Percentiles rank a stretch among this genome's conserved stretches.
These are phyloP conservation scores for Colletotrichum musicola DNA, from an alignment of 2,329 filamentous ascomycete genomes.

Conservation along the genomic window DNA sequence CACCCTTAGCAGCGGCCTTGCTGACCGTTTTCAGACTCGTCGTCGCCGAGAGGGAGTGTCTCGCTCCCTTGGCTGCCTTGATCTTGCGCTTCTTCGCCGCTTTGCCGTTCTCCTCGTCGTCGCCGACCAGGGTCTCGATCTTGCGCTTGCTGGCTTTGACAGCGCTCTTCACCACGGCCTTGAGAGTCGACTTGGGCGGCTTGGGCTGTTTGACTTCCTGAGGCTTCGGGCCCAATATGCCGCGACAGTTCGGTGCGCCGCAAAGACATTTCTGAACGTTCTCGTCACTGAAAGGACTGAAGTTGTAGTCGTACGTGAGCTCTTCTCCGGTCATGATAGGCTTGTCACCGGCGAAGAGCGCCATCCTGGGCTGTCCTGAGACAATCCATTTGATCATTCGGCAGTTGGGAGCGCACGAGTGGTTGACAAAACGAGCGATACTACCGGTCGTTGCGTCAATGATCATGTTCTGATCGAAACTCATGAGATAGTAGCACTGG, in stretches of 20 bases:
- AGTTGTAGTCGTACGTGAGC: slow-evolving; percentile 91
- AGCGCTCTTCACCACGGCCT: slow-evolving; percentile 53
- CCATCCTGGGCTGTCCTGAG: slow-evolving; percentile 93
- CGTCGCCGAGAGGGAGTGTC: slow-evolving; percentile 50
- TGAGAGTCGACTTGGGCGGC: slow-evolving; percentile 57
- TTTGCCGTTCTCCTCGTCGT: slow-evolving; percentile 48
- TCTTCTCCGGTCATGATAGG: slow-evolving; percentile 96
- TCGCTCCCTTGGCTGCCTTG: slow-evolving; percentile 49
- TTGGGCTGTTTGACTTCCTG: slow-evolving; percentile 65
- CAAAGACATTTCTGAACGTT: slow-evolving; percentile 77
- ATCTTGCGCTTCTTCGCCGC: slow-evolving; percentile 49
- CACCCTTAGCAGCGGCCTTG: slow-evolving; percentile 51
- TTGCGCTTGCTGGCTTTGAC: slow-evolving; percentile 68
- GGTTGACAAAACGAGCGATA: slow-evolving; percentile 97
- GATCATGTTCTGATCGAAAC: slow-evolving; percentile 98
- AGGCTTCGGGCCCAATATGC: slow-evolving; percentile 72
- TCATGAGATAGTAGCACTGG: slow-evolving; percentile 98
- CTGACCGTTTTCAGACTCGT: slow-evolving; percentile 40
- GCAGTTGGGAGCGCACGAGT: slow-evolving; percentile 96
- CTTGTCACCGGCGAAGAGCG: slow-evolving; percentile 89
- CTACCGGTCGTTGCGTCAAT: slow-evolving; percentile 97
- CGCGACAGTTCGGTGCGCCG: slow-evolving; percentile 73
- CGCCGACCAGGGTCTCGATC: slow-evolving; percentile 64
- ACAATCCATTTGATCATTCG: slow-evolving; percentile 99
- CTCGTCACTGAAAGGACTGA: slow-evolving; percentile 77